phyloP scores from a whole-genome alignment of 805 yeast species.

The Metschnikowia cubensis region DNA sequence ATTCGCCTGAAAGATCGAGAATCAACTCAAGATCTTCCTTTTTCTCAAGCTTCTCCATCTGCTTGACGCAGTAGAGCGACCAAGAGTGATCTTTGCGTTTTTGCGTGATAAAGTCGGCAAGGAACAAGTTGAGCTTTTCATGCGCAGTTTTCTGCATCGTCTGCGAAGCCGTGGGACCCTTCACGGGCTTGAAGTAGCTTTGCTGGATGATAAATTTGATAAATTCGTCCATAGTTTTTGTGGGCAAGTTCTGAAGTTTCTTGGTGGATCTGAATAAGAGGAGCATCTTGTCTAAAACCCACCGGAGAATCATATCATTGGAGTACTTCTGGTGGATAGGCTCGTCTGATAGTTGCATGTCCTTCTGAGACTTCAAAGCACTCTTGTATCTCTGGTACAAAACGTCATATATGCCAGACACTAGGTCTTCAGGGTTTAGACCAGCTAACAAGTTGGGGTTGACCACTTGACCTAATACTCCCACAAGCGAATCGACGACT shows the following conservation, averaged over 20 bases:
- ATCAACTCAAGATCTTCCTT: conserved; percentile 19
- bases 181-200: conserved; percentile 36
- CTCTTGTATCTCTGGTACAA: conserved; percentile 24
- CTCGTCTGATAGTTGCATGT: conserved; percentile 12
- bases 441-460: conserved; percentile 13
- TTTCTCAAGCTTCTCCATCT: conserved; percentile 26
- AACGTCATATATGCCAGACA: conserved; percentile 20
- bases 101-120: conserved; percentile 51
- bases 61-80: conserved; percentile 52
- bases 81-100: conserved; percentile 51
- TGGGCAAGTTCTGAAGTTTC: conserved; percentile 15
- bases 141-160: conserved; percentile 43
- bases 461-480: conserved; percentile 19
- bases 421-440: conserved; percentile 15
- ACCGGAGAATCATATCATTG: conserved; percentile 42
- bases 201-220: conserved; percentile 36
- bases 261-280: conserved; percentile 49
- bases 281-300: conserved; percentile 58
- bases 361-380: conserved; percentile 20
- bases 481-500: conserved; percentile 43
- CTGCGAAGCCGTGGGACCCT: conserved; percentile 21
- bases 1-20: conserved; percentile 56
- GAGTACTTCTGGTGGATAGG: conserved; percentile 17
- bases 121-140: conserved; percentile 64
- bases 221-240: conserved; percentile 31